These are phyloP conservation scores for Beta macrorhiza DNA, from an alignment of 179 eudicot species.

Conservation along the genomic window DNA sequence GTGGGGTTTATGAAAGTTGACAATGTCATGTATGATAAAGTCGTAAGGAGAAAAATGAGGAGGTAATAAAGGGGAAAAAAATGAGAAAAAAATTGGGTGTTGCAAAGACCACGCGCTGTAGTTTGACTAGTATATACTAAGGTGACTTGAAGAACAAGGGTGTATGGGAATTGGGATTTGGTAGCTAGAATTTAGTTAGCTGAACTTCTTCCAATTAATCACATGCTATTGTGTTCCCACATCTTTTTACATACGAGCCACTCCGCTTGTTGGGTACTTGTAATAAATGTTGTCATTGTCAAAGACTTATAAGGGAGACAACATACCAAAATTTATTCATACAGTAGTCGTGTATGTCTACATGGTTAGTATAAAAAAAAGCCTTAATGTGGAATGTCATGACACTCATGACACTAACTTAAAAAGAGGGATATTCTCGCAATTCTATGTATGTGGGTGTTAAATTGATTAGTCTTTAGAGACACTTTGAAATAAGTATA, in stretches of 20 bases:
- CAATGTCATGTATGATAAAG: conserved; percentile 21
- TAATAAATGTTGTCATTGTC: neutral
- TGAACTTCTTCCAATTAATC: conserved; percentile 11
- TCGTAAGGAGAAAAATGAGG: conserved; percentile 7
- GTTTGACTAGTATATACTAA: conserved; percentile 9
- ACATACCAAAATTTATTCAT: neutral
- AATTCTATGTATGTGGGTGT: too few species aligned
- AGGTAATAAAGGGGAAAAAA: neutral
- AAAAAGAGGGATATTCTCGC: too few species aligned
- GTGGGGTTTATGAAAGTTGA: conserved; percentile 20
- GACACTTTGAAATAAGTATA: too few species aligned
- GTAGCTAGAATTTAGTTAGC: conserved; percentile 7
- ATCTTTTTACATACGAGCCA: neutral
- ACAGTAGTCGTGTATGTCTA: too few species aligned
- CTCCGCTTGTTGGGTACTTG: conserved; percentile 5
- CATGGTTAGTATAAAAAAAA: too few species aligned
- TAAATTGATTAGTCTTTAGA: too few species aligned
- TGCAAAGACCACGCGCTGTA: conserved; percentile 8
- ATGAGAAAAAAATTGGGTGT: neutral
- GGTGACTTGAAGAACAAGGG: conserved; percentile 15
- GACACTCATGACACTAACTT: too few species aligned
- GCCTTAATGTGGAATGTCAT: too few species aligned
- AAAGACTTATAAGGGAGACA: neutral
- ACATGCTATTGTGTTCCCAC: conserved; percentile 9
- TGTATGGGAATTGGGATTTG: conserved; percentile 9